Evolutionary conservation across 768 basidiomycete genomes (phyloP).

Genomic region (Flagelloscypha sp.): DNA sequence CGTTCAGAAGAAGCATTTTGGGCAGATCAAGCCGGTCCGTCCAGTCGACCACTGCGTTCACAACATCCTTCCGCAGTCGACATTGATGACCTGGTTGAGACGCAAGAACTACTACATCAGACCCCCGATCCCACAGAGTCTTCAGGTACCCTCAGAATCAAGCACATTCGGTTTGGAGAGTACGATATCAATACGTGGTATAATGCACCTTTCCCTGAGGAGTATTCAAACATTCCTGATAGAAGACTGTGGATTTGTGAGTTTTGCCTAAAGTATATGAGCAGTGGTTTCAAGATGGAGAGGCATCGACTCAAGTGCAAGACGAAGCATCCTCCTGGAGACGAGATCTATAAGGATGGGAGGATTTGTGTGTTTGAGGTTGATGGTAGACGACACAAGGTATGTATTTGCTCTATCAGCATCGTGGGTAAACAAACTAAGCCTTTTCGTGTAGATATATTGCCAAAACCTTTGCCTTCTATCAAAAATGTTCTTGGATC

Average conservation of each 20-base stretch:
- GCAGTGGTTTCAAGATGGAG: slow-evolving; percentile 77
- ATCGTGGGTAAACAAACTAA: slow-evolving; percentile 7
- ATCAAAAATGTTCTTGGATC: slow-evolving; percentile 98
- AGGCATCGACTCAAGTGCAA: slow-evolving; percentile 96
- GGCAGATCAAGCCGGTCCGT: slow-evolving; percentile 43
- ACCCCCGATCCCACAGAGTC: slow-evolving; percentile 20
- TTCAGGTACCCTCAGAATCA: slow-evolving; percentile 55
- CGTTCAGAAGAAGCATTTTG: slow-evolving; percentile 21
- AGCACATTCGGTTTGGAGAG: slow-evolving; percentile 80
- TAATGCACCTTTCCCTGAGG: slow-evolving; percentile 97
- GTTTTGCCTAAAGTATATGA: slow-evolving; percentile 97
- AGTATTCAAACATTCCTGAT: slow-evolving; percentile 88
- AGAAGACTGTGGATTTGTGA: slow-evolving; percentile 95
- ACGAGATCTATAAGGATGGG: slow-evolving; percentile 95
- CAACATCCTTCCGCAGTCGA: slow-evolving; percentile 30
- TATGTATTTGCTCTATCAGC: slow-evolving; percentile 16
- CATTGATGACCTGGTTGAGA: slow-evolving; percentile 32
- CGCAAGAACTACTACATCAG: slow-evolving; percentile 16
- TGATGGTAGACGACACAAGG: slow-evolving; percentile 97
- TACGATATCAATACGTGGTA: slow-evolving; percentile 98
- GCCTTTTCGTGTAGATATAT: slow-evolving; percentile 60
- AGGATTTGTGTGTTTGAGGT: slow-evolving; percentile 91
- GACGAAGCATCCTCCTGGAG: slow-evolving; percentile 89
- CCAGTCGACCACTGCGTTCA: slow-evolving; percentile 57
- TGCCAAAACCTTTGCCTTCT: slow-evolving; percentile 97